A percentile compares a stretch with the other conserved stretches of the same genome.
Evolutionary conservation across 23 red algal species (phyloP).

Genomic region (Gracilariopsis chorda): DNA sequence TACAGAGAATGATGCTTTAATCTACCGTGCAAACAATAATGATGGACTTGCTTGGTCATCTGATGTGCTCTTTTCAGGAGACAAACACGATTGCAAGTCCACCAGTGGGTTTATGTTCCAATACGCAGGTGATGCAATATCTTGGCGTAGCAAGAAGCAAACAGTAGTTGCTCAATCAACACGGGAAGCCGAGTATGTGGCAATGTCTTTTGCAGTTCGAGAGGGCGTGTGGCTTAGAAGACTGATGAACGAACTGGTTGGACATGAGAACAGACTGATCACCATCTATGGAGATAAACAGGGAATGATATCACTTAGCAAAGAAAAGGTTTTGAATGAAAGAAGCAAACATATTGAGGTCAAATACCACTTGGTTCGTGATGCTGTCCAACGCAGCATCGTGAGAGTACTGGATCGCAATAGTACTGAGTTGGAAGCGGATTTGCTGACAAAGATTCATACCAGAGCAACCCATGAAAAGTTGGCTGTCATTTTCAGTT

Average conservation of each 20-base stretch:
- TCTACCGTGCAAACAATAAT: not conserved
- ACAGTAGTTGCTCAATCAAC: not conserved
- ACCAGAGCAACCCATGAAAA: too few relatives aligned
- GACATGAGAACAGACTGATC: not conserved
- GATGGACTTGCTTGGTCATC: not conserved
- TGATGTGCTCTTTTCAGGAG: not conserved
- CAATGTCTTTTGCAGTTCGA: not conserved
- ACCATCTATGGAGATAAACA: not conserved
- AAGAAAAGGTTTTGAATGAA: not conserved
- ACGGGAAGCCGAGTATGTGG: not conserved
- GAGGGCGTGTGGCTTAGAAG: not conserved
- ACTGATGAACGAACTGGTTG: not conserved
- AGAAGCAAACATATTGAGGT: not conserved
- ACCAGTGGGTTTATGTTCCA: slow-evolving; percentile 25
- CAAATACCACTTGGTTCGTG: not conserved
- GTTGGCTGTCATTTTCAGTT: too few relatives aligned
- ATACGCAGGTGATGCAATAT: not conserved
- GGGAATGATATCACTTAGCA: not conserved
- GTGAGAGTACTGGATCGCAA: not conserved
- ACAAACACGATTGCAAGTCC: slow-evolving; percentile 8
- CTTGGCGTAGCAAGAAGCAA: not conserved
- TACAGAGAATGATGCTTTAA: not conserved
- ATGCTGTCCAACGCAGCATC: not conserved
- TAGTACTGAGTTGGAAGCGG: not conserved
- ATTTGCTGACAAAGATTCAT: not conserved